Base-by-base conservation (phyloP, 306 rosid species). In the Corylus avellana region DNA sequence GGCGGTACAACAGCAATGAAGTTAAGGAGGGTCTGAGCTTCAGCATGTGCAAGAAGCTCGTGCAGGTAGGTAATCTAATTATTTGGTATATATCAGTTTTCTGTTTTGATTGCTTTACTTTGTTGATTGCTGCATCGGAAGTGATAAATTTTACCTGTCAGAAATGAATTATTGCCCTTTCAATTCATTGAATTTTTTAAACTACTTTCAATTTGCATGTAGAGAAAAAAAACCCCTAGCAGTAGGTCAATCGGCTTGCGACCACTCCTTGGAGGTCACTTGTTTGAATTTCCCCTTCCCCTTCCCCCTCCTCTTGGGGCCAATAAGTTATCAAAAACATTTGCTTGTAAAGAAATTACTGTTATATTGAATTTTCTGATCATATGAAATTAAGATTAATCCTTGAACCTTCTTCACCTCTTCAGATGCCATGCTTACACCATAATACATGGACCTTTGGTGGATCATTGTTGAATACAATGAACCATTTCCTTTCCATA, bases 21-120 rank as follows among this genome's bases (percentile, higher is more conserved):
- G 82, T 85, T 22, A 93, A 88, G 44, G 96, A 88, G 75, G 82
- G 88, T 73, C 82, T 93, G 91, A 96, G 97, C 93, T 96, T 96
- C 90, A 87, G 80, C 79, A 87, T 93, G 57, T 96, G 99, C 92
- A 88, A 88, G 88, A 91, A 82, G 84, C 89, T 96, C n/a, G 99
- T 93, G 69, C 97, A 96, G 98, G 99, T 96, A 80, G 81, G 94
- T 49, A 49, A 12, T 59, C 66, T 59, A 20, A 64, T 35, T 64
- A 18, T 35, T 64, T 64, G 35, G 12, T 64, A 64, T 64, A 35
- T 49, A 32, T 64, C 10, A 32, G 48, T 32, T 64, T 13, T 47
- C 10, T 18, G 58, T 14, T 11, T 42, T 57, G 17, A 5, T 3
- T 32, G 1, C 3, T 32, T 17, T 29, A 46, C 66, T 73, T 20